Evolutionary conservation across 2,329 filamentous ascomycete species (phyloP), one percentile per base, ranked within the genome.

Genomic region (Amphichorda felina): DNA sequence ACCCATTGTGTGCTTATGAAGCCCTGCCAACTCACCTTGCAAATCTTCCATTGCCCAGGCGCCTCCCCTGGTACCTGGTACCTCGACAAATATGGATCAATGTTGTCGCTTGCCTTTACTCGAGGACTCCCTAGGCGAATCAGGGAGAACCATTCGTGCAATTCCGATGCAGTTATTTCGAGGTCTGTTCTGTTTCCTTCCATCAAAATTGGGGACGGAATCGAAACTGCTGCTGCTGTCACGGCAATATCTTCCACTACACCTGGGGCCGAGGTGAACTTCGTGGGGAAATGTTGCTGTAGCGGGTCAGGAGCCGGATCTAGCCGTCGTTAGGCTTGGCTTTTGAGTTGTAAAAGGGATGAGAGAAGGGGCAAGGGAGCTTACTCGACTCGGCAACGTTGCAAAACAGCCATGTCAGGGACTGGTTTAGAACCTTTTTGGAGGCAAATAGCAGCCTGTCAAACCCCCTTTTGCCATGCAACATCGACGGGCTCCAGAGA

Each of bases 391-490:
- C 41, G 16, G 45, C 59, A 28, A 78, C 15, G 46, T 87, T 80
- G 48, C 70, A 79, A 47, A 91, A 88, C 1, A 96, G 60, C 87
- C 89, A 95, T 2, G 73, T 73, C 16, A 79, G 49, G 2, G 79
- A 74, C 30, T 67, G 59, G 33, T 70, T 73, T 16, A 95, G 64
- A 16, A 85, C 84, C 42, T 86, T 84, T 46, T 80, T 79, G 54
- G 79, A 86, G 11, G 86, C 85, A 66, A 83, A 83, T 6, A 79
- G 54, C 11, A 94, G 62, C 31, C 85, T 68, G 42, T 88, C 79
- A 48, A 93, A 94, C 0, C 78, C 81, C 43, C 82, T 87, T 54
- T 86, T 91, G 4, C 87, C 87, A 36, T 78, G 79, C 7, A 85
- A 55, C 84, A 94, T 94, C 1, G 78, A 78, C 1, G 78, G 71